Conservation (phyloP, 1,139 yeast species). For the Geotrichum armillariae region DNA sequence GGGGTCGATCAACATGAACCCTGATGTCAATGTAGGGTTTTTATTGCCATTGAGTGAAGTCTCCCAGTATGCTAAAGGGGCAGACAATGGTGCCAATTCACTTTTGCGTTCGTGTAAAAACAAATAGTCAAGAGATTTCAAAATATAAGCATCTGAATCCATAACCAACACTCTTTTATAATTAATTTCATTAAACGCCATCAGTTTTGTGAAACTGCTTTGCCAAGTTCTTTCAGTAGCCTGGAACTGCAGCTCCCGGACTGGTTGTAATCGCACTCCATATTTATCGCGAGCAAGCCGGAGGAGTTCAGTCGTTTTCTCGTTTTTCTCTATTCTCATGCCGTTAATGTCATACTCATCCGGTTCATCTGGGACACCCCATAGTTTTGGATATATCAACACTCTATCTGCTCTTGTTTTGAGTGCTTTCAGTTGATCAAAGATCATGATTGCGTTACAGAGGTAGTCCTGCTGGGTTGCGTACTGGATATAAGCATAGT, state of each 20-base stretch:
- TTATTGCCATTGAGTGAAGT: neutral
- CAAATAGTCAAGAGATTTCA: slow-evolving; percentile 45
- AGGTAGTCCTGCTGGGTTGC: slow-evolving; percentile 47
- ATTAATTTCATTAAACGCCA: slow-evolving; percentile 47
- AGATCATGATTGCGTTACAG: slow-evolving; percentile 47
- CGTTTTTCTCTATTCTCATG: slow-evolving; percentile 5
- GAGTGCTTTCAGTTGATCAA: slow-evolving; percentile 38
- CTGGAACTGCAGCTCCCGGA: slow-evolving; percentile 27
- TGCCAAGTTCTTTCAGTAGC: slow-evolving; percentile 43
- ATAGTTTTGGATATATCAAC: slow-evolving; percentile 32
- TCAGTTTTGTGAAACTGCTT: slow-evolving; percentile 50
- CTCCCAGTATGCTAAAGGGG: slow-evolving; percentile 40
- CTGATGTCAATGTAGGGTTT: slow-evolving; percentile 10
- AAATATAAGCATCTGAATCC: slow-evolving; percentile 43
- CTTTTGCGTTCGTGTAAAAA: slow-evolving; percentile 40
- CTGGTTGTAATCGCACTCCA: slow-evolving; percentile 34
- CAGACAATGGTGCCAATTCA: slow-evolving; percentile 43
- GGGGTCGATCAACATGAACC: slow-evolving; percentile 17
- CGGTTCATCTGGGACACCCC: slow-evolving; percentile 21
- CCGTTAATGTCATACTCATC: slow-evolving; percentile 1
- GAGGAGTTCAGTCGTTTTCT: slow-evolving; percentile 13
- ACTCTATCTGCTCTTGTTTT: slow-evolving; percentile 45
- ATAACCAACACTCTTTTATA: slow-evolving; percentile 50
- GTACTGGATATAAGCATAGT: slow-evolving; percentile 49
- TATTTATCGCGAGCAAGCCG: slow-evolving; percentile 19